Conservation (phyloP, 225 moss, liverwort and hornwort genomes). For the Physcomitrium patens region DNA sequence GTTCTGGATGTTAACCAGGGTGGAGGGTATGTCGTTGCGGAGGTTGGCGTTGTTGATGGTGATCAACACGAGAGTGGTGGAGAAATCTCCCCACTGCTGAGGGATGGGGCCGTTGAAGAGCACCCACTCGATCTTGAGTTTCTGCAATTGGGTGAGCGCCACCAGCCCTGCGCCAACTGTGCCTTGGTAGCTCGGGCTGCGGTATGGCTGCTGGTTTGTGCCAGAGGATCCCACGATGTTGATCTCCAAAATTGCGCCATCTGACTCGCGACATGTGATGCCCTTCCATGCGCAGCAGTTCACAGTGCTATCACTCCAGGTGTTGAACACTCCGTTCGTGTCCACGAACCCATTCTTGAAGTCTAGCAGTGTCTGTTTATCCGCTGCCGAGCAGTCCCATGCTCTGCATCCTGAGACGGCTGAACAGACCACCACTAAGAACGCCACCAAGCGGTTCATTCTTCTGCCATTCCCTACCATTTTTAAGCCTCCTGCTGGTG, state of each 20-base stretch:
- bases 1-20: conserved; percentile 45
- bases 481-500: not conserved
- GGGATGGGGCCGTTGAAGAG: conserved; percentile 45
- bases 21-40: conserved; percentile 51
- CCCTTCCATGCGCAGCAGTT: conserved; percentile 56
- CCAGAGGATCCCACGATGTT: conserved; percentile 33
- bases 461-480: conserved; percentile 27
- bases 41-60: conserved; percentile 61
- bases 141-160: conserved; percentile 32
- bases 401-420: conserved; percentile 35
- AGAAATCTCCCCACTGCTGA: conserved; percentile 44
- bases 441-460: not conserved
- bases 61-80: conserved; percentile 39
- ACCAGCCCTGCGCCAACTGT: conserved; percentile 30
- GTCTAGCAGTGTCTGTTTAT: conserved; percentile 36
- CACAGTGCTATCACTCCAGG: conserved; percentile 27
- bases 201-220: conserved; percentile 28
- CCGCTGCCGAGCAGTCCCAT: conserved; percentile 47
- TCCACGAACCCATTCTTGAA: conserved; percentile 48
- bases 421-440: conserved; percentile 18
- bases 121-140: conserved; percentile 59
- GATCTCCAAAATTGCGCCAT: conserved; percentile 47
- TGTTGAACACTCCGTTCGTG: conserved; percentile 36
- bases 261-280: conserved; percentile 40
- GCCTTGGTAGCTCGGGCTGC: conserved; percentile 18